Evolutionary conservation across 164 flowering plant species (phyloP).

Genomic region (Annona squamosa): DNA sequence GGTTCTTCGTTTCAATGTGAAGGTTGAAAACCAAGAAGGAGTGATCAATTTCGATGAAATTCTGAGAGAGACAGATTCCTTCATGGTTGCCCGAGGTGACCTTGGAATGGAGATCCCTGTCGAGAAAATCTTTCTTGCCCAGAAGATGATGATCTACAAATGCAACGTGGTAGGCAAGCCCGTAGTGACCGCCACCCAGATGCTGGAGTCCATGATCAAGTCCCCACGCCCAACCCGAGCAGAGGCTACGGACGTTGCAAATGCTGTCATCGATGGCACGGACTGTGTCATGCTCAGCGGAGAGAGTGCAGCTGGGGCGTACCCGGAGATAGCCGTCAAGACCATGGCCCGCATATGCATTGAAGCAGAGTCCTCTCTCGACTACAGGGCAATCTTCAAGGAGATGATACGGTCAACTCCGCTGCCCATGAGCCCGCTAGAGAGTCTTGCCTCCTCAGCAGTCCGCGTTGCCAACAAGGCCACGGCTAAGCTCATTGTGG

Average conservation of each 20-base stretch:
- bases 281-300: slow-evolving; percentile 95
- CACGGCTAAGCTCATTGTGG: slow-evolving; percentile 58
- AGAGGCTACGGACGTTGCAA: slow-evolving; percentile 88
- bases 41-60: slow-evolving; percentile 84
- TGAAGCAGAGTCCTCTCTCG: slow-evolving; percentile 78
- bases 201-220: slow-evolving; percentile 91
- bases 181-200: slow-evolving; percentile 88
- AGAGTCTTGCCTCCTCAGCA: slow-evolving; percentile 82
- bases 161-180: slow-evolving; percentile 80
- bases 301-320: slow-evolving; percentile 88
- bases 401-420: slow-evolving; percentile 67
- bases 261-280: slow-evolving; percentile 83
- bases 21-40: slow-evolving; percentile 93
- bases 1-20: slow-evolving; percentile 6
- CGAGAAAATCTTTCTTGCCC: slow-evolving; percentile 86
- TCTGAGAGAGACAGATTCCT: slow-evolving; percentile 74
- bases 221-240: slow-evolving; percentile 87
- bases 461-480: slow-evolving; percentile 81
- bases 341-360: slow-evolving; percentile 75
- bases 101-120: slow-evolving; percentile 94
- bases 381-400: slow-evolving; percentile 69
- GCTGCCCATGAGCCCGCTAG: slow-evolving; percentile 84
- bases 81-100: slow-evolving; percentile 95
- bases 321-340: slow-evolving; percentile 78
- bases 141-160: slow-evolving; percentile 93